Evolutionary conservation across 2,329 filamentous ascomycete species (phyloP).

Genomic region (Colletotrichum navitas): DNA sequence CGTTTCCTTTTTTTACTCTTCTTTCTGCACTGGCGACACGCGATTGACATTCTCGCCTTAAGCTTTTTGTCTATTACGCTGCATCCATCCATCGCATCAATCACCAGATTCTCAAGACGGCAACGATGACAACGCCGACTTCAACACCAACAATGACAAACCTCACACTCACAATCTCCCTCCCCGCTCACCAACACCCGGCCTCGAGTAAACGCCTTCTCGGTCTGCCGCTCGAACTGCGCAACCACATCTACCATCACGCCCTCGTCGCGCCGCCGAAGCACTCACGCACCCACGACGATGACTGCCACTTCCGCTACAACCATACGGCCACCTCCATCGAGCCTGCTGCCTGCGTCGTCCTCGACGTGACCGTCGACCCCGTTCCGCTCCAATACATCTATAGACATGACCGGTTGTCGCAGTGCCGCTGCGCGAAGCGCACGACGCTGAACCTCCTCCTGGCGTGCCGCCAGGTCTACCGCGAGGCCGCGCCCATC

Average conservation of each 20-base stretch:
- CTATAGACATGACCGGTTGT: not conserved
- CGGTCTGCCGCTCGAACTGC: slow-evolving; percentile 35
- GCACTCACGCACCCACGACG: slow-evolving; percentile 11
- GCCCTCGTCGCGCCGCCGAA: slow-evolving; percentile 26
- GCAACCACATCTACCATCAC: slow-evolving; percentile 26
- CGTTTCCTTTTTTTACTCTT: not conserved
- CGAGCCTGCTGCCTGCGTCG: slow-evolving; percentile 30
- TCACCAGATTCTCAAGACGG: not conserved
- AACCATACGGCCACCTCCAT: slow-evolving; percentile 21
- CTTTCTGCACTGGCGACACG: not conserved
- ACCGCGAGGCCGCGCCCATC: slow-evolving; percentile 28
- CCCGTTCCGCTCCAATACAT: not conserved
- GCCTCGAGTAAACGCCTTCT: slow-evolving; percentile 32
- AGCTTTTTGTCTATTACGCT: not conserved
- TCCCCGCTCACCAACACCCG: slow-evolving; percentile 22
- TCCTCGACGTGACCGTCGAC: slow-evolving; percentile 10
- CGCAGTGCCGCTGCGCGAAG: slow-evolving; percentile 31
- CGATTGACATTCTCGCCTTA: not conserved
- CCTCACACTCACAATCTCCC: slow-evolving; percentile 14
- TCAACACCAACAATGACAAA: not conserved
- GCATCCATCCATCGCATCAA: not conserved
- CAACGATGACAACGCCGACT: not conserved
- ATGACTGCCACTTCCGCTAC: slow-evolving; percentile 32
- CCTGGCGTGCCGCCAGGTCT: slow-evolving; percentile 21
- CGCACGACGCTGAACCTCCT: slow-evolving; percentile 22